A percentile compares a stretch with the other conserved stretches of the same genome.
phyloP scores from a whole-genome alignment of 139 green algal genomes.

The Edaphochlamys debaryana region DNA sequence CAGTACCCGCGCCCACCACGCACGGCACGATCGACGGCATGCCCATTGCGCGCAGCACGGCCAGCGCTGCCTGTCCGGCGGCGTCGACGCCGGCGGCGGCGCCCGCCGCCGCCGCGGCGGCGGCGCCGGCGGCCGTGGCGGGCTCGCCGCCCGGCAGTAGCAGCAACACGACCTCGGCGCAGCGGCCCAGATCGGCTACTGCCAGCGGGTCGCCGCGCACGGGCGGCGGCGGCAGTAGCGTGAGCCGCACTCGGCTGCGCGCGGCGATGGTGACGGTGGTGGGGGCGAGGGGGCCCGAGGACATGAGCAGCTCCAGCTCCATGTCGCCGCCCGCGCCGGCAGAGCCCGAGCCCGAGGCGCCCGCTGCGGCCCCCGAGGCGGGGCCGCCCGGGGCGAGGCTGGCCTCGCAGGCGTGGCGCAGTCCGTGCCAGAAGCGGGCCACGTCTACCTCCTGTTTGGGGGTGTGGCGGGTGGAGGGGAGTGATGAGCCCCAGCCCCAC shows the following conservation, averaged over 20 bases:
- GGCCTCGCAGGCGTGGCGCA: conserved; percentile 54
- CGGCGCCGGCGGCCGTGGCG: not conserved
- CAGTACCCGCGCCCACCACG: conserved; percentile 1
- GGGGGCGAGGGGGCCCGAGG: conserved; percentile 13
- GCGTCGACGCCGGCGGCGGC: conserved; percentile 44
- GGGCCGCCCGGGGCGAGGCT: too few species aligned
- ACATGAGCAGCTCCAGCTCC: conserved; percentile 34
- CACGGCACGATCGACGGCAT: conserved; percentile 64
- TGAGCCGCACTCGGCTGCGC: conserved; percentile 60
- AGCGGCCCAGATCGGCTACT: conserved; percentile 68
- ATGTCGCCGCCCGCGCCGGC: not conserved
- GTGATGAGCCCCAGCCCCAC: too few species aligned
- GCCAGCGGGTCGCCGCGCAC: conserved; percentile 69
- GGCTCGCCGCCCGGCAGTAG: conserved; percentile 60
- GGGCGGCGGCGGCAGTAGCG: conserved; percentile 73
- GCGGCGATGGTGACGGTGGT: conserved; percentile 57
- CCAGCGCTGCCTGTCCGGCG: conserved; percentile 48
- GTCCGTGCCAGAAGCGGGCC: conserved; percentile 47
- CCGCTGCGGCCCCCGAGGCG: not conserved
- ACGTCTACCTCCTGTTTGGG: conserved; percentile 56
- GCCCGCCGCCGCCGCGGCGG: conserved; percentile 12
- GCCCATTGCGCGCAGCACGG: conserved; percentile 79
- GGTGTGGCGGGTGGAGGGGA: not conserved
- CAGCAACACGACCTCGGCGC: conserved; percentile 76
- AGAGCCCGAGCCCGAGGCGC: not conserved